Percentiles rank a stretch among this genome's conserved stretches.
phyloP scores from a whole-genome alignment of 2,329 filamentous ascomycete species.

The Periconia macrospinosa region DNA sequence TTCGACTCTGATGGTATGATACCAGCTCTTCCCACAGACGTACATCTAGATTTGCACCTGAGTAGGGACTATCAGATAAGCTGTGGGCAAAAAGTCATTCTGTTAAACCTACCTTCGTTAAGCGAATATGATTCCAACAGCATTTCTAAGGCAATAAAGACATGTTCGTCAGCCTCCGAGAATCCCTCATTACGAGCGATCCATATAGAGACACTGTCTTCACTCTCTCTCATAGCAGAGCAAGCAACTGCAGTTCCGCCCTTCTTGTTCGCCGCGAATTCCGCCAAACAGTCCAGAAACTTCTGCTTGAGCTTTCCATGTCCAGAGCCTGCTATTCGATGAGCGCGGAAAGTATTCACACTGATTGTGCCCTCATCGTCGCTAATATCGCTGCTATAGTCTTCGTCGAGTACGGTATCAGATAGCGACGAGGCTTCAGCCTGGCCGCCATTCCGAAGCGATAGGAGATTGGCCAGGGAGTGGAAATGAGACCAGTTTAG shows the following conservation, averaged over 20 bases:
- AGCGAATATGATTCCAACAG: slow-evolving; percentile 9
- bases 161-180: slow-evolving; percentile 13
- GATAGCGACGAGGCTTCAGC: slow-evolving; percentile 18
- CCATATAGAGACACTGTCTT: slow-evolving; percentile 22
- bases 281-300: slow-evolving; percentile 26
- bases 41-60: slow-evolving; percentile 2
- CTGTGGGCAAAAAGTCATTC: slow-evolving; percentile 1
- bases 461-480: slow-evolving; percentile 25
- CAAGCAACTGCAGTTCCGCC: slow-evolving; percentile 22
- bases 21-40: slow-evolving; percentile 22
- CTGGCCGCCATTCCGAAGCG: slow-evolving; percentile 27
- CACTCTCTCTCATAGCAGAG: slow-evolving; percentile 23
- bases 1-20: slow-evolving; percentile 19
- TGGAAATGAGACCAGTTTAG: slow-evolving; percentile 22
- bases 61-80: slow-evolving; percentile 5
- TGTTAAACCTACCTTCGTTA: slow-evolving; percentile 10
- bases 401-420: slow-evolving; percentile 17
- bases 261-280: slow-evolving; percentile 25
- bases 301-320: slow-evolving; percentile 21
- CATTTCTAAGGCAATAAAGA: slow-evolving; percentile 13
- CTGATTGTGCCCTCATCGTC: slow-evolving; percentile 14
- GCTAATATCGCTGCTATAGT: slow-evolving; percentile 5
- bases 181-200: slow-evolving; percentile 26
- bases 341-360: slow-evolving; percentile 15
- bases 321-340: slow-evolving; percentile 23